Evolutionary conservation across 495 filamentous ascomycete genomes (phyloP), one percentile per base, ranked within the genome.

Genomic region (Echria macrotheca): DNA sequence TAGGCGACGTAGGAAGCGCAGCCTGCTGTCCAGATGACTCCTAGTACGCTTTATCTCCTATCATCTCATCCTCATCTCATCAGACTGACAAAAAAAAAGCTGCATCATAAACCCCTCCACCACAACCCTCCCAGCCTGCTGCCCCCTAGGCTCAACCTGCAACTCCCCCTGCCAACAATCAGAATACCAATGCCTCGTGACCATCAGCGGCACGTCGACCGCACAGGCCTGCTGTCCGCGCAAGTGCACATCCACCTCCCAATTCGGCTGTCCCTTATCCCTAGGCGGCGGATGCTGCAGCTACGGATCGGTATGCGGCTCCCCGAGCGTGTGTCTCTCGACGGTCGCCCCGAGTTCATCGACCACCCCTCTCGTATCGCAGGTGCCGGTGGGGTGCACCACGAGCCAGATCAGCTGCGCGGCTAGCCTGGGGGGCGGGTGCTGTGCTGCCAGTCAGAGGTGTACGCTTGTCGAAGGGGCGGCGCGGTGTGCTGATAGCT

Each of bases 371-470:
- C 7, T 63, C 12, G 59, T 66, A 6, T 23, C 60, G 3, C 21
- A 56, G 21, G 65, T 68, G 17, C 69, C 68, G 5, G 50, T 68
- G 2, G 65, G 74, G 51, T 94, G 88, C 56, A 86, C 83, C 2
- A 82, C 79, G 1, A 82, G 84, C 6, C 88, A 85, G 65, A 85
- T 87, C 49, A 66, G 79, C 41, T 91, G 86, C 65, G 71, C 74
- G 1, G 78, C 78, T 1, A 74, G 77, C 42, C 81, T 86, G 48
- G 75, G 79, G 2, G 82, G 81, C 37, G 86, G 86, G 3, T 93
- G 87, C 67, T 93, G 87, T 58, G 77, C 80, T 15, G 77, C 80
- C 2, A 84, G 83, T 3, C 75, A 82, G 36, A 65, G 82, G 53
- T 93, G 87, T 59, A 80, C 81, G 35, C 76, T 75, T 0, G 79